Conservation (phyloP, 768 basidiomycete species). For the Filobasidium floriforme region DNA sequence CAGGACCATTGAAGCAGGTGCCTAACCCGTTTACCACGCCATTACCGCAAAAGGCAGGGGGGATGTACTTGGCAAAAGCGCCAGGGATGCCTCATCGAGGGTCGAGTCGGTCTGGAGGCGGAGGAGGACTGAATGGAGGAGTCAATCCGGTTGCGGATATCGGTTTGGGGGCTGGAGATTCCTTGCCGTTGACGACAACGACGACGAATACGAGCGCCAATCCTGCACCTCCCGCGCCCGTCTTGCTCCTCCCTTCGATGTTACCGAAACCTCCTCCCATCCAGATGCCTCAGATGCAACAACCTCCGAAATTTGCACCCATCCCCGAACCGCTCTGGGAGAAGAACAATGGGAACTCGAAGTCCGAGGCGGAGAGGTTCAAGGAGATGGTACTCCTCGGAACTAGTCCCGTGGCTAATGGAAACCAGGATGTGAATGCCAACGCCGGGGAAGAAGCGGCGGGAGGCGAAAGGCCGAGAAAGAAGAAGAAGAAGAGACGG, state of each 20-base stretch:
- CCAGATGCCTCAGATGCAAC: conserved; percentile 3
- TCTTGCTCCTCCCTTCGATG: neutral
- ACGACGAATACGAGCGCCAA: neutral
- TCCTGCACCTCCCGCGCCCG: neutral
- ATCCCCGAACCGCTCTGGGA: conserved; percentile 7
- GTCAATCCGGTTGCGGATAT: neutral
- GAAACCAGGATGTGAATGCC: neutral
- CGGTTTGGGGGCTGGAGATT: too few relatives aligned
- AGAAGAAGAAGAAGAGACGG: conserved; percentile 6
- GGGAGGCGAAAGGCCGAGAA: neutral
- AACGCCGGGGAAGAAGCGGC: neutral
- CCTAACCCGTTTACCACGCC: neutral
- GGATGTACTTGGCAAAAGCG: neutral
- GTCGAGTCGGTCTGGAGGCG: neutral
- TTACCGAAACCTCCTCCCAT: neutral
- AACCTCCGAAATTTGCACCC: neutral
- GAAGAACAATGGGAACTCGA: neutral
- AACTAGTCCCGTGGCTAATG: neutral
- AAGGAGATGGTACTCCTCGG: conserved; percentile 4
- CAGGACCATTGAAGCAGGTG: neutral
- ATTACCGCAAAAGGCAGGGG: neutral
- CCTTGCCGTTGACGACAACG: too few relatives aligned
- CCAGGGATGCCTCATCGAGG: neutral
- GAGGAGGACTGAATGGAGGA: neutral
- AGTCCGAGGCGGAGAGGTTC: conserved; percentile 5